Conservation (phyloP, 352 stramenopile species). For the Globisporangium uncinulatum region DNA sequence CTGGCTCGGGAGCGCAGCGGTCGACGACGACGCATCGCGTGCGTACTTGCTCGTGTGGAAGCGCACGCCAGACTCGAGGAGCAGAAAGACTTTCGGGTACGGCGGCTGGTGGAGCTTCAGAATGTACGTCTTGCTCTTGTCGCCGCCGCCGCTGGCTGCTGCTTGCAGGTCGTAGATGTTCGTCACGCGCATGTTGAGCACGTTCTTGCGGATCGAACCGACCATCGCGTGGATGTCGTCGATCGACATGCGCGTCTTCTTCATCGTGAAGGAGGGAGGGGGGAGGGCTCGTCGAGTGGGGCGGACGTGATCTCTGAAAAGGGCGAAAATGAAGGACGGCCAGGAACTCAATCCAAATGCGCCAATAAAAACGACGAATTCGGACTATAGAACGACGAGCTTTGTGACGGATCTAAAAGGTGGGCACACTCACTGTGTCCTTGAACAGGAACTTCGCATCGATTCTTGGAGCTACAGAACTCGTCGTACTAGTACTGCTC, state of each 20-base stretch:
- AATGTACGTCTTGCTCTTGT: slow-evolving; percentile 88
- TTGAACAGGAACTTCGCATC: too few species aligned
- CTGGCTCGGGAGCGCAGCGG: slow-evolving; percentile 81
- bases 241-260: slow-evolving; percentile 86
- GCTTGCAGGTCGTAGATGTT: slow-evolving; percentile 95
- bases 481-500: too few species aligned
- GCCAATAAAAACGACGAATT: too few species aligned
- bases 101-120: slow-evolving; percentile 90
- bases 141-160: slow-evolving; percentile 31
- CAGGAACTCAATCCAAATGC: too few species aligned
- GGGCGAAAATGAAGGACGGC: background rate
- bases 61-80: slow-evolving; percentile 95
- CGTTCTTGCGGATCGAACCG: slow-evolving; percentile 77
- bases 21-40: slow-evolving; percentile 48
- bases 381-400: too few species aligned
- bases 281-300: background rate
- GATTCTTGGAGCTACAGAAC: too few species aligned
- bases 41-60: slow-evolving; percentile 95
- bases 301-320: background rate
- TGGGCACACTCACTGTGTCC: too few species aligned
- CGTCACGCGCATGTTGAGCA: slow-evolving; percentile 89
- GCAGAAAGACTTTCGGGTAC: slow-evolving; percentile 90
- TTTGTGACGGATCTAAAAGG: too few species aligned
- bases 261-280: slow-evolving; percentile 27
- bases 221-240: slow-evolving; percentile 87